Conservation (phyloP, 73 alveolate species). For the Stentor roeselii region DNA sequence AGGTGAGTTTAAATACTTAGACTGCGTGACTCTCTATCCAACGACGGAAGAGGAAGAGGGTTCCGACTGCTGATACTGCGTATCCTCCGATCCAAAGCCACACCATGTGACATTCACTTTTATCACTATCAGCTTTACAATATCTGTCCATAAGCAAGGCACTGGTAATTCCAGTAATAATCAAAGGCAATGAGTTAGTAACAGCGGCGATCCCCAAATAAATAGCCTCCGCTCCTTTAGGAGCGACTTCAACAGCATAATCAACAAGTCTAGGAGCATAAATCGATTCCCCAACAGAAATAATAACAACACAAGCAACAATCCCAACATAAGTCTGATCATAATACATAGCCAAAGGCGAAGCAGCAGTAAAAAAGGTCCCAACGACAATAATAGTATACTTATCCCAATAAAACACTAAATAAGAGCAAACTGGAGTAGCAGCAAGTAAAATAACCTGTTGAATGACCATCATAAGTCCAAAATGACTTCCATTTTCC, state of each 20-base stretch:
- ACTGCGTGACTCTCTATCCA: no score
- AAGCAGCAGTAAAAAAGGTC: not conserved
- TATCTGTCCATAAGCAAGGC: not conserved
- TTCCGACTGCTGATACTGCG: no score
- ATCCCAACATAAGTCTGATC: not conserved
- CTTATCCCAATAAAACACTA: not conserved
- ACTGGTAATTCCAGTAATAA: not conserved
- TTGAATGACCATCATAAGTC: not conserved
- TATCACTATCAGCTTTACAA: not conserved
- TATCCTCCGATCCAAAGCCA: not conserved
- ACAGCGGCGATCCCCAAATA: not conserved
- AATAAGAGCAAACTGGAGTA: not conserved
- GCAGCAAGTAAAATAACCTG: not conserved
- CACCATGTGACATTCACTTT: not conserved
- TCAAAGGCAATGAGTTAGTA: not conserved
- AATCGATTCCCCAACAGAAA: conserved; percentile 16
- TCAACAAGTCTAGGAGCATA: conserved; percentile 15
- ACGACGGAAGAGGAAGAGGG: no score
- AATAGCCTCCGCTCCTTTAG: conserved; percentile 2
- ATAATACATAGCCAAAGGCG: not conserved
- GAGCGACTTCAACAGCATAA: not conserved
- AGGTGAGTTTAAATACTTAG: no score
- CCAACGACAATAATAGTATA: not conserved
- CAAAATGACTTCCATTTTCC: not conserved
- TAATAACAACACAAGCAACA: not conserved